Percentiles rank a stretch among this genome's conserved stretches.
phyloP scores from a whole-genome alignment of 2,329 filamentous ascomycete genomes.

The Colletotrichum gloeosporioides region DNA sequence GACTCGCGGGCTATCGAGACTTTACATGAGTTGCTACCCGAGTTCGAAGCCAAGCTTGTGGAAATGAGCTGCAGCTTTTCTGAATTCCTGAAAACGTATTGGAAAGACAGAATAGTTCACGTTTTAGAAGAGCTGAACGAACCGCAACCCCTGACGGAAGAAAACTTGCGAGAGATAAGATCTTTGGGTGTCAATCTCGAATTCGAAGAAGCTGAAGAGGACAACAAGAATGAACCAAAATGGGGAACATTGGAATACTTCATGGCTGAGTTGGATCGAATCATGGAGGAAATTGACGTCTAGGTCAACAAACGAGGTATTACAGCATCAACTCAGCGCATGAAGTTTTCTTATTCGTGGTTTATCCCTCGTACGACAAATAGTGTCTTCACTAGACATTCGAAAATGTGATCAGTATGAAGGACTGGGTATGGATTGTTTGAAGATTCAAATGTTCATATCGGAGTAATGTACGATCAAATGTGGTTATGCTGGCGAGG shows the following conservation, averaged over 20 bases:
- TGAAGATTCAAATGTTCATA: rapidly evolving
- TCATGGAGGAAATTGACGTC: too few relatives aligned
- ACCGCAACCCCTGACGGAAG: not conserved
- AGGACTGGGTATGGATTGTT: too few relatives aligned
- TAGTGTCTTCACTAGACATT: too few relatives aligned
- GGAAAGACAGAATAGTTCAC: not conserved
- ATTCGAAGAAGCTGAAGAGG: too few relatives aligned
- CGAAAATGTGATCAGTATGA: too few relatives aligned
- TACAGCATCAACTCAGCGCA: too few relatives aligned
- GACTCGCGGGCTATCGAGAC: not conserved
- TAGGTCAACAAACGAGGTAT: too few relatives aligned
- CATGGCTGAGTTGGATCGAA: rapidly evolving
- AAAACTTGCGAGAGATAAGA: not conserved
- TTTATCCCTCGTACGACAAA: too few relatives aligned
- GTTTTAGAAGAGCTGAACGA: not conserved
- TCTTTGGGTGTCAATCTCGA: not conserved
- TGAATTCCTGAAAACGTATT: rapidly evolving
- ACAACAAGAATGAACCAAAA: not conserved
- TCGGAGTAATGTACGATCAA: too few relatives aligned
- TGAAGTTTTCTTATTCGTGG: rapidly evolving
- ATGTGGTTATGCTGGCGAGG: too few relatives aligned
- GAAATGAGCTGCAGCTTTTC: not conserved
- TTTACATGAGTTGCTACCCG: rapidly evolving
- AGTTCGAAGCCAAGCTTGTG: not conserved
- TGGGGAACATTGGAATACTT: rapidly evolving